Evolutionary conservation across 345 rosid species (phyloP).

Genomic region (Eucalyptus rudis): DNA sequence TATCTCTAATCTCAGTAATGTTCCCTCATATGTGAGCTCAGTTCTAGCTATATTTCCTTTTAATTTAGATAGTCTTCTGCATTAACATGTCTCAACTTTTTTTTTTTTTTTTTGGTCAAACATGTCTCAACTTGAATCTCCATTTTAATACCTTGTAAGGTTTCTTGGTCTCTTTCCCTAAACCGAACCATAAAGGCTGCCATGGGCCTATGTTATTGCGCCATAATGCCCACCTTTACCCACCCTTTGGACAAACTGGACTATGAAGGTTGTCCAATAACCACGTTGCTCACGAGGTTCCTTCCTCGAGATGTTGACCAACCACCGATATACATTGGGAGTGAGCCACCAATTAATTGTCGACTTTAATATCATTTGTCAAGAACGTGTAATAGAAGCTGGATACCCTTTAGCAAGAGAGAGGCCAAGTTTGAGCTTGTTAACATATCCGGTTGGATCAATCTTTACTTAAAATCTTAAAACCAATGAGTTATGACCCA

Average conservation of each 20-base stretch:
- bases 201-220: not conserved
- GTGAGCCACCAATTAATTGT: accelerated
- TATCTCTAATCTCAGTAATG: not conserved
- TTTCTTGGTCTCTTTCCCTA: not conserved
- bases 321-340: not conserved
- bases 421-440: accelerated
- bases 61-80: not conserved
- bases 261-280: not conserved
- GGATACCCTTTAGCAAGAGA: too few species aligned
- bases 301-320: not conserved
- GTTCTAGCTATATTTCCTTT: not conserved
- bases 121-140: not conserved
- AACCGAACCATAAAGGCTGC: accelerated
- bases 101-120: too few species aligned
- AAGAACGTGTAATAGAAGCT: accelerated
- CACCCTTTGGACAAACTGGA: not conserved
- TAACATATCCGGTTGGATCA: not conserved
- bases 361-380: accelerated
- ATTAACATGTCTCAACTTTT: not conserved
- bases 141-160: not conserved
- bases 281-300: accelerated
- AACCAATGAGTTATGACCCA: accelerated
- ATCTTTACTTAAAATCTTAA: too few species aligned
- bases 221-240: not conserved
- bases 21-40: not conserved